phyloP scores from a whole-genome alignment of 2,329 filamentous ascomycete genomes.

The Ceratocystis smalleyi region DNA sequence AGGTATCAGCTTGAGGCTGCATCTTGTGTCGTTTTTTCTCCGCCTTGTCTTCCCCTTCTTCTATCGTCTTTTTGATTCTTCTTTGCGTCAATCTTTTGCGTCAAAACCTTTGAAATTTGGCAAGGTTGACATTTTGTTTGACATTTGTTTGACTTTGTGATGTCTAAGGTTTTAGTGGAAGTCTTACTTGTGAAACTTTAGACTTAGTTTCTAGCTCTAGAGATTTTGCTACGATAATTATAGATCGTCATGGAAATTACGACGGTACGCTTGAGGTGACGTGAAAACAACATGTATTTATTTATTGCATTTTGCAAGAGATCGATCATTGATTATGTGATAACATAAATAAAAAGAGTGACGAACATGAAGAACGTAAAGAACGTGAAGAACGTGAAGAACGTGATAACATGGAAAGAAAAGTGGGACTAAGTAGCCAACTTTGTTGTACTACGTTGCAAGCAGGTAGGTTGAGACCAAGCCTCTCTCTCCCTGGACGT shows the following conservation, averaged over 20 bases:
- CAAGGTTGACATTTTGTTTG: slow-evolving; percentile 3
- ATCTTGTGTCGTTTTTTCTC: slow-evolving; percentile 5
- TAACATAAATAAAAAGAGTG: no score
- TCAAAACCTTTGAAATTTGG: neutral
- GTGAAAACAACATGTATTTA: no score
- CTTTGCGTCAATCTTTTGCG: neutral
- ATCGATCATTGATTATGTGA: neutral
- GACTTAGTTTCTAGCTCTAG: neutral
- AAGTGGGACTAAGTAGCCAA: neutral
- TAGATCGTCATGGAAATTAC: slow-evolving; percentile 1
- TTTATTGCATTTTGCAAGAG: no score
- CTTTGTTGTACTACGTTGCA: neutral
- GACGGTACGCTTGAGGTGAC: neutral
- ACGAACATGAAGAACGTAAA: no score
- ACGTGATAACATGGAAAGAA: neutral
- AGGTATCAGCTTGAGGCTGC: neutral
- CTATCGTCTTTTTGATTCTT: slow-evolving; percentile 6
- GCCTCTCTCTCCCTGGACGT: no score
- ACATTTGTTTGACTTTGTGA: slow-evolving; percentile 7
- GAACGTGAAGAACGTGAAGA: no score
- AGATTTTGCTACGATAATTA: slow-evolving; percentile 2
- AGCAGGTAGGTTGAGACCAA: neutral
- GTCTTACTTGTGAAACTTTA: neutral
- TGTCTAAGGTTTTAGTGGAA: neutral
- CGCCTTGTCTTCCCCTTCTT: slow-evolving; percentile 2